These are phyloP conservation scores for Sanghuangporus weigelae DNA, from an alignment of 1,284 basidiomycete species.

Conservation along the genomic window DNA sequence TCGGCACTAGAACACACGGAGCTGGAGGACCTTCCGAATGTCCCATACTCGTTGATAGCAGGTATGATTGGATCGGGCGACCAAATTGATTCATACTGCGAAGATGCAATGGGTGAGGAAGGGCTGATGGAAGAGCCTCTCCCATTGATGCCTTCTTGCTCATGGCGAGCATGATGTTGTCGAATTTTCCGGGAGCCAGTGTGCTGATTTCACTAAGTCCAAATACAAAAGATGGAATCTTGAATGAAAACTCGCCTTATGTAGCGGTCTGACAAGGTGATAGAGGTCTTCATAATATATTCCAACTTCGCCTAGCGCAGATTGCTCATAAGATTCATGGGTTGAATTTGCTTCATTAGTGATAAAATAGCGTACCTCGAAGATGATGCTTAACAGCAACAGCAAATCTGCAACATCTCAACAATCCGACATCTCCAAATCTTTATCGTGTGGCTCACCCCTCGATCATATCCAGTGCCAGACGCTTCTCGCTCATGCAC, in stretches of 20 bases:
- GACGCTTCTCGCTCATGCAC: constrained; percentile 53
- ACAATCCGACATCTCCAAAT: not conserved
- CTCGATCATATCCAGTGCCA: constrained; percentile 53
- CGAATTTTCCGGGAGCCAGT: not conserved
- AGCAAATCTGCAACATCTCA: constrained; percentile 36
- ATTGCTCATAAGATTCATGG: not conserved
- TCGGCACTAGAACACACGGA: constrained; percentile 13
- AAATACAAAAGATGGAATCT: not conserved
- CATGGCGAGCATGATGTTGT: not conserved
- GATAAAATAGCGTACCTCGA: constrained; percentile 33
- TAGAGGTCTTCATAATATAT: constrained; percentile 60
- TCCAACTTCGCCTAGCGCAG: constrained; percentile 39
- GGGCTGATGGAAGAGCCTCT: not conserved
- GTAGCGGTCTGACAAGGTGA: constrained; percentile 39
- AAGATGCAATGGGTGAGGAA: not conserved
- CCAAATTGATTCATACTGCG: not conserved
- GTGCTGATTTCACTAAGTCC: constrained; percentile 1
- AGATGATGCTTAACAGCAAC: constrained; percentile 66
- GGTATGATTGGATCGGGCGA: constrained; percentile 33
- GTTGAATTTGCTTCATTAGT: not conserved
- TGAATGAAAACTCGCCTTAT: constrained; percentile 24
- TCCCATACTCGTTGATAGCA: constrained; percentile 46
- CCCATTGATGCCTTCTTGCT: not conserved
- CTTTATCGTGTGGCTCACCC: constrained; percentile 34
- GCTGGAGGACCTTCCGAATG: constrained; percentile 30